Evolutionary conservation across 371 early-diverging fungal species (phyloP), one percentile per base, ranked within the genome.

Genomic region (Coemansia sp.): DNA sequence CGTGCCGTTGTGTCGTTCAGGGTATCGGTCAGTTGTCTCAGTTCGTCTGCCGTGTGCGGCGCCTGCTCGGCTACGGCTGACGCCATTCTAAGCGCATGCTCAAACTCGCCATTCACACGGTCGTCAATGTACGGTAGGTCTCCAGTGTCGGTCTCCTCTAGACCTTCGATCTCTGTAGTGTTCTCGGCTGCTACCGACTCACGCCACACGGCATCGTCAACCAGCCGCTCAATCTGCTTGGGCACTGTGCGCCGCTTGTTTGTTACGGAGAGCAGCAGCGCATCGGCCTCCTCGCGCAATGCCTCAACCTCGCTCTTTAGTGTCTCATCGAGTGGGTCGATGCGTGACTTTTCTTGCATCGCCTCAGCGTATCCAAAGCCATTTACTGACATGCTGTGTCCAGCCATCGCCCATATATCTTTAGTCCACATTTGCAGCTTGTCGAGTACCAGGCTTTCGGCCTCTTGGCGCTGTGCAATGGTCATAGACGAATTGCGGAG

Each of bases 141-240:
- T 1, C 39, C 59, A 14, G 22, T 29, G 11, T 5, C 40, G 0
- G 24, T 18, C n/a, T 52, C 48, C 2, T 11, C 31, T 2, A 62
- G 42, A 2, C 69, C 73, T 11, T 50, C 27, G n/a, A 74, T 66
- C 13, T 5, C 66, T 11, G 52, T 59, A 3, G 77, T 77, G 8
- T 58, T 53, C 54, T 77, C 77, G 1, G 77, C 72, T 5, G 68
- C 77, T 39, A 66, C 14, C 1, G 72, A 72, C 52, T 77, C 77
- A 34, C 72, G 66, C 60, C 66, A 59, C 45, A 66, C 69, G 7
- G 60, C 48, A 59, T 77, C 77, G 0, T 26, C 55, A 3, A 66
- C 66, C 8, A 77, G 68, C 18, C 53, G 59, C 40, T 77, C 69
- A 14, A 77, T 72, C 58, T 77, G 77, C 10, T 34, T 61, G 3